Base-by-base conservation (phyloP, 768 basidiomycete species). In the Termitomyces titanicus region DNA sequence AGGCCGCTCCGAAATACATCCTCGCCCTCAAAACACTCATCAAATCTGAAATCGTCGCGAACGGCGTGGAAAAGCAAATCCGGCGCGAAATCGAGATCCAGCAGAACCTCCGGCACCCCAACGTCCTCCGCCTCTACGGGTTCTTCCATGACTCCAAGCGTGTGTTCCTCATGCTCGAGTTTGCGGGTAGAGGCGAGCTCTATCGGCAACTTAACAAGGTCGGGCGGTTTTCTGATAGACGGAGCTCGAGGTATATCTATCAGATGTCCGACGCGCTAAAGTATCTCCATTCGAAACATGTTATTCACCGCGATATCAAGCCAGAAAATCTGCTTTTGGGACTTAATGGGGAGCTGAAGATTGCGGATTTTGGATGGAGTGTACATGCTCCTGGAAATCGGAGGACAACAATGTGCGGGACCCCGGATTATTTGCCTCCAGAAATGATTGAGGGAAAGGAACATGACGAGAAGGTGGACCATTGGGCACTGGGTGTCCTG, bases 271-370 rank as follows among this genome's bases (percentile, higher is more conserved):
- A 98, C 69, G 97, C 96, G 2, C 74, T 99, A 39, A 77, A 76
- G 8, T 99, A 99, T 66, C 79, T 98, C n/a, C 97, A 99, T 68
- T 75, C 78, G 46, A 99, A 98, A 66, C 95, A 98, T 64, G 94
- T 99, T 65, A 99, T 98, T 50, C 97, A 99, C 70, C 85, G 97
- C 35, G 97, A 99, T 64, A 99, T 99, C 74, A 99, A 99, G 72
- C 97, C 97, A 0, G 96, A 99, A 74, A 99, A 99, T 70, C 72
- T 99, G 48, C 80, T 99, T 25, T 76, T 98, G 11, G 95, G 95
- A 5, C 82, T 98, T 64, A 92, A 94, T 65, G 96, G 96, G 31
- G 96, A 98, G 68, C 77, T 99, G 63, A 98, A 99, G 79, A 96
- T 99, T 58, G 97, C 87, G 3, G 96, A 98, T 70, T 98, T 98